Base-by-base conservation (phyloP, 2,329 filamentous ascomycete genomes). In the Aspergillus awamori region DNA sequence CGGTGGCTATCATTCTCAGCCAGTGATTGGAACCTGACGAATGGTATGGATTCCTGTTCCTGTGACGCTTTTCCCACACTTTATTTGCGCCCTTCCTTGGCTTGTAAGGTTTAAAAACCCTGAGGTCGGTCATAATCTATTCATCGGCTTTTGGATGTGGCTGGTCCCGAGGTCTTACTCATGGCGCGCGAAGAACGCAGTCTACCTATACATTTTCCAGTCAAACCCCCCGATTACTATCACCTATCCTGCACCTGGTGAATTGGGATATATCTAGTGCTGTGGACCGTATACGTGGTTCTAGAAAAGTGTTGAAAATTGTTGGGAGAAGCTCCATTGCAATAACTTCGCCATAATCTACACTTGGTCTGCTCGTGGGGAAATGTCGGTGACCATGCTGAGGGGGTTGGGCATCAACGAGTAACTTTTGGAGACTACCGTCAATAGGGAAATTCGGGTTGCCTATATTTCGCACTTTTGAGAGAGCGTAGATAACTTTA, bases 1-100 rank as follows among this genome's bases (percentile, higher is more conserved):
- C 24, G 47, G 56, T 53, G 56, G 53, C 58, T 47, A 55, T 39
- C 33, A 45, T 45, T 45, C 41, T 45, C 41, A 10, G 20, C 41
- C 20, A 45, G 5, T 45, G 41, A 45, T 10, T 20, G 20, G 41
- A 45, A 45, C 41, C 41, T 22, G 41, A 20, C 41, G 13, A 20
- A 45, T 45, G 41, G 41, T 22, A 24, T 45, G 41, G 20, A 45
- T 24, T 13, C 5, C 13, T 45, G 41, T 45, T 24, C 41, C 41
- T 20, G 41, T 45, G 20, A 45, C 20, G 41, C 41, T 20, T 13
- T 45, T 45, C 41, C 20, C 41, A 43, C 39, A 45, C 20, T 45
- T 22, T 24, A 24, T 45, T 45, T 24, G 41, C 20, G 41, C 41
- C 41, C 20, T 24, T 24, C 13, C 41, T 20, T 45, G 41, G 22